These are phyloP conservation scores for Narthecium ossifragum DNA, from an alignment of 106 monocot species.

Conservation along the genomic window DNA sequence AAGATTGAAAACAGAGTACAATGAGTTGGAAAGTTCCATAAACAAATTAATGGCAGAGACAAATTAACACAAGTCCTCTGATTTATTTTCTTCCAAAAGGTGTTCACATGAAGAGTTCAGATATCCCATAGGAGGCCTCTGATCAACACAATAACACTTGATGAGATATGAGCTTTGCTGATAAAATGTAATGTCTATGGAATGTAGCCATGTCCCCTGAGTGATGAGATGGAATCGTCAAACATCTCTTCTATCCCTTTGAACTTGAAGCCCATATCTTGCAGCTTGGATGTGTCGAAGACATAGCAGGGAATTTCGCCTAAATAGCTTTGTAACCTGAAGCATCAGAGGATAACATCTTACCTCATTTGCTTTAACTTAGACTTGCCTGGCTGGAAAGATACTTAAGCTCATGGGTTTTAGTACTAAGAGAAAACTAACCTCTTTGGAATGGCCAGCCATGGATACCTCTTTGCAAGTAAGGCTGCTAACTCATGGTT, in stretches of 20 bases:
- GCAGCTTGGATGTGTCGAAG: conserved; percentile 52
- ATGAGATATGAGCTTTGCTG: too few species aligned
- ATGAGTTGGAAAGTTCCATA: too few species aligned
- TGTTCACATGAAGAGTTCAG: too few species aligned
- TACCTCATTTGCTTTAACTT: too few species aligned
- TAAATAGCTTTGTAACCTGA: conserved; percentile 22
- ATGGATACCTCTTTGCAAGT: conserved; percentile 47
- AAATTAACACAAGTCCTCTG: too few species aligned
- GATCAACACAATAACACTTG: too few species aligned
- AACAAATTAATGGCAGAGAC: too few species aligned
- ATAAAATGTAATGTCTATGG: too few species aligned
- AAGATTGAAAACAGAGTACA: too few species aligned
- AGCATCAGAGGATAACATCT: neutral
- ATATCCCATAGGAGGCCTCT: too few species aligned
- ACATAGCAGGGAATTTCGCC: conserved; percentile 20
- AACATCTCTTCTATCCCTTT: conserved; percentile 76
- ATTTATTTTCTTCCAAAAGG: too few species aligned
- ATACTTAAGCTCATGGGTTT: neutral
- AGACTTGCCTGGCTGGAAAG: neutral
- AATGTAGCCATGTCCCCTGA: conserved; percentile 44
- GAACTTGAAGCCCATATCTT: conserved; percentile 51
- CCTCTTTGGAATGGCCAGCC: conserved; percentile 56
- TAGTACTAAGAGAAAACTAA: conserved; percentile 3
- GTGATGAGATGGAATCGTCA: conserved; percentile 62
- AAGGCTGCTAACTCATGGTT: conserved; percentile 39